These are phyloP conservation scores for Talaromyces sp. DNA, from an alignment of 2,329 filamentous ascomycete genomes.

Conservation along the genomic window DNA sequence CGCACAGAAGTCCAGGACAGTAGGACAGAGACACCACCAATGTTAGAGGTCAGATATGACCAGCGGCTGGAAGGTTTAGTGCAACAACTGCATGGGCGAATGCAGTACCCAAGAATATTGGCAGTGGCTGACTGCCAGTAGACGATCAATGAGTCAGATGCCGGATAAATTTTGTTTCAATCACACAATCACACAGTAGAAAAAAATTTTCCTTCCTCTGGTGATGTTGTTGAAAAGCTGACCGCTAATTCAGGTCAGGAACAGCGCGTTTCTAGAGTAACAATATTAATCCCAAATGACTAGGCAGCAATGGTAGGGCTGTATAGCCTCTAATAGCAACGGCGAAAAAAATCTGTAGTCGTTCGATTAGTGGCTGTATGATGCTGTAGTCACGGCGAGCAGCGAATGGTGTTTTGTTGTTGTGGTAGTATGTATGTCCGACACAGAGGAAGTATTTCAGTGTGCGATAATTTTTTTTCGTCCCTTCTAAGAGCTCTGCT, in stretches of 20 bases:
- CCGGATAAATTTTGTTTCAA: not conserved
- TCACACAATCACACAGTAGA: not conserved
- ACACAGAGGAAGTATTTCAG: not conserved
- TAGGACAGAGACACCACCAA: not conserved
- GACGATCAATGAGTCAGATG: conserved; percentile 6
- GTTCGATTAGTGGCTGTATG: not conserved
- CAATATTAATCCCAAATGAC: not conserved
- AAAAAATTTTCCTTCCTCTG: conserved; percentile 3
- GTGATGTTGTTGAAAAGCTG: conserved; percentile 13
- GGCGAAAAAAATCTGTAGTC: not conserved
- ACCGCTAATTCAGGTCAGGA: conserved; percentile 16
- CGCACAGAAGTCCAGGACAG: not conserved
- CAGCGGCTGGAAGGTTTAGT: conserved; percentile 9
- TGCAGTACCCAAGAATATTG: not conserved
- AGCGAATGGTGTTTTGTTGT: not conserved
- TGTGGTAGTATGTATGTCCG: not conserved
- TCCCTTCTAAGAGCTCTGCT: conserved; percentile 7
- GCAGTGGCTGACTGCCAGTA: not conserved
- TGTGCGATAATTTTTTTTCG: conserved; percentile 1
- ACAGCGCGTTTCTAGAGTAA: conserved; percentile 12
- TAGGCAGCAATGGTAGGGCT: conserved; percentile 14
- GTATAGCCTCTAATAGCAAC: not conserved
- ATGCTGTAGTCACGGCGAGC: not conserved
- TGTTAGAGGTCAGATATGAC: conserved; percentile 4
- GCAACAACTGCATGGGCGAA: conserved; percentile 12